Percentiles rank a stretch among this genome's conserved stretches.
These are phyloP conservation scores for Skeletonema potamos DNA, from an alignment of 108 stramenopile genomes.

Conservation along the genomic window DNA sequence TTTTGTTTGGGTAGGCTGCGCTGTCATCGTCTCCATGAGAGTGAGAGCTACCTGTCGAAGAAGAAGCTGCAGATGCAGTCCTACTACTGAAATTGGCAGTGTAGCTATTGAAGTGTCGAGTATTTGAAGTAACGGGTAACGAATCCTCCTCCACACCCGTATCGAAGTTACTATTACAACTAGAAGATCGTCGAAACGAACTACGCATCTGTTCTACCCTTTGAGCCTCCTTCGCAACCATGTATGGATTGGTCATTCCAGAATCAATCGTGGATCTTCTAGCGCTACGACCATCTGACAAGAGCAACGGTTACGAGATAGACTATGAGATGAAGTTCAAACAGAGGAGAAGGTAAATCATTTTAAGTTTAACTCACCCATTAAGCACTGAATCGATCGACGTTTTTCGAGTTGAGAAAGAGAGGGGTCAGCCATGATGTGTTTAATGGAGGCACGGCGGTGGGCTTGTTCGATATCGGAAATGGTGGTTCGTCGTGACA, in stretches of 20 bases:
- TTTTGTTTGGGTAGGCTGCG: no score
- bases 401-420: slow-evolving; percentile 62
- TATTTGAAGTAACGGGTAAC: not conserved
- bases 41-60: not conserved
- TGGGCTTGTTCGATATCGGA: slow-evolving; percentile 28
- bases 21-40: not conserved
- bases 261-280: slow-evolving; percentile 11
- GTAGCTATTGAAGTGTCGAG: not conserved
- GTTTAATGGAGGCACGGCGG: slow-evolving; percentile 74
- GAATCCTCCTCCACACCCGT: not conserved
- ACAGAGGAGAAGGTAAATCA: no score
- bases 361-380: no score
- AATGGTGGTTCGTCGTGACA: slow-evolving; percentile 18
- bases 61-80: not conserved
- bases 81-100: no score
- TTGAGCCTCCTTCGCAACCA: slow-evolving; percentile 11
- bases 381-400: slow-evolving; percentile 73
- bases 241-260: slow-evolving; percentile 17
- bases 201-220: not conserved
- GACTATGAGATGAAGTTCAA: no score
- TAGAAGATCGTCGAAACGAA: not conserved
- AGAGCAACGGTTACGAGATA: no score
- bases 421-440: slow-evolving; percentile 58
- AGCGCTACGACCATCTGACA: slow-evolving; percentile 63
- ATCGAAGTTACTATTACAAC: slow-evolving; percentile 4